Evolutionary conservation across 768 basidiomycete species (phyloP), one percentile per base, ranked within the genome.

Genomic region (Russula abietina): DNA sequence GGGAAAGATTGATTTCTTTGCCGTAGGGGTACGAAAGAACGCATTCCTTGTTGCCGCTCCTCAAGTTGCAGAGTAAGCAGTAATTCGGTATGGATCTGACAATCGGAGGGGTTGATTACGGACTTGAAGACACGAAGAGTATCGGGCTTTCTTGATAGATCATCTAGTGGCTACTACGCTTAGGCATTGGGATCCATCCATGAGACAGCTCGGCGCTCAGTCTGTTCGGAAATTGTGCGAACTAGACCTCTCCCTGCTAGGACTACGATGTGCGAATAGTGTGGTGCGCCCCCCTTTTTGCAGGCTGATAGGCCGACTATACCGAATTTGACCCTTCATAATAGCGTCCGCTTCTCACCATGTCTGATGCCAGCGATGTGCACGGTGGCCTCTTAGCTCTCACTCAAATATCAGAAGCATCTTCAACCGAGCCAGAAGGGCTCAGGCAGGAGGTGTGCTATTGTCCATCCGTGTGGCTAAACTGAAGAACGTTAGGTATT

Each of bases 1-100:
- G 50, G 81, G 86, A 46, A 90, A 91, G 72, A 91, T 91, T 0
- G 97, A 99, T 75, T 98, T 98, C 74, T 98, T 93, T 75, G 88
- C 93, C 45, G 89, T 98, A 62, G 91, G 93, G 68, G 79, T 92
- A 28, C 78, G 92, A 57, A 81, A 88, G 66, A 89, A 91, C 66
- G 87, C 96, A 0, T 97, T 93, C 71, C 75, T 91, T n/a, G 73
- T 80, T 17, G 91, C 92, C 45, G 93, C 93, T 59, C 87, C 89
- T 50, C 85, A 89, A 69, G 91, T 97, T 49, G 91, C 94, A 33
- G 80, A 83, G 94, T 96, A 71, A 71, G 91, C 80, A 14, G 53
- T 28, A 24, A 51, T 39, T 60, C 60, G 53, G 54, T 61, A 62
- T 60, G n/a, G n/a, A n/a, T n/a, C n/a, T n/a, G 36, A 48, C 19